Base-by-base conservation (phyloP, 352 stramenopile species). In the Globisporangium canariense region DNA sequence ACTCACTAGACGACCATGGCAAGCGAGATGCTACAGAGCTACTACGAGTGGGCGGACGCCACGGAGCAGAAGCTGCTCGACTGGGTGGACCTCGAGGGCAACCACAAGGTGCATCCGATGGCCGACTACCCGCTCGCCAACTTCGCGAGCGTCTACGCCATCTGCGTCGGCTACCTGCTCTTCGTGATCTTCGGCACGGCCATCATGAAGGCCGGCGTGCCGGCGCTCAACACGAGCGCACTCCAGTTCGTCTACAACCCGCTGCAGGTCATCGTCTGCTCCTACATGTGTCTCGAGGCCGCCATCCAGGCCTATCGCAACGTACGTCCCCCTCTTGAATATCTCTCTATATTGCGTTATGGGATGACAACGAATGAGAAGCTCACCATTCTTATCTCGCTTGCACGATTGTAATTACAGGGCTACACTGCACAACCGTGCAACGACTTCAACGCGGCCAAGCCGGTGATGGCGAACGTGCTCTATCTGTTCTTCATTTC, bases 401-500 rank as follows among this genome's bases (percentile, higher is more conserved):
- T 25, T 25, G 22, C 22, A 25, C 22, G 22, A 25, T 25, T 25
- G 22, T 25, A 25, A 25, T 25, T 38, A 63, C 54, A 69, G 63
- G 74, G 74, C 56, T 99, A 99, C 81, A 91, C 82, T 36, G 43
- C 87, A 18, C 78, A 89, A 16, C 95, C 97, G 32, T 99, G 97
- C 85, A 97, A 98, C 69, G 60, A 76, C 18, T 98, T 93, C 74
- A 84, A 93, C 68, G 68, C 74, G 11, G 75, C 84, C 46, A 93
- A 98, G 65, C 96, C 96, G 2, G 78, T 98, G 51, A 86, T 99
- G 72, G 91, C 81, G 60, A 97, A 98, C 73, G 73, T 99, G 28
- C 69, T 99, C 11, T 99, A 97, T 88, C 78, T 99, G 13, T 99
- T 99, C 75, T 99, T 98, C 83, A 76, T 99, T 60, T 98, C 91